These are phyloP conservation scores for Myochromella boudieri DNA, from an alignment of 768 basidiomycete genomes.

Conservation along the genomic window DNA sequence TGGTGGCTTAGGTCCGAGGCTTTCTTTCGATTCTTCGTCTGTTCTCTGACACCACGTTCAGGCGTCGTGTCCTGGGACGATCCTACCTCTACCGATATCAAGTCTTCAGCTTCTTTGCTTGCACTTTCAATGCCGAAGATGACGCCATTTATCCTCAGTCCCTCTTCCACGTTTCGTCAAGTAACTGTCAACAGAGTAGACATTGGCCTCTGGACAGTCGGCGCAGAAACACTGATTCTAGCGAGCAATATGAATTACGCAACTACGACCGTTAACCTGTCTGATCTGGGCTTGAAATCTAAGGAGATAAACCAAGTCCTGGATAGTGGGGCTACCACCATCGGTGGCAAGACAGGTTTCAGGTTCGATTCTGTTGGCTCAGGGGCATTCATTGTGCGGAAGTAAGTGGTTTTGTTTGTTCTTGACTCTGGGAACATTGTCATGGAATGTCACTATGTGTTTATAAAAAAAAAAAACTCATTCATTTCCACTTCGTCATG, in stretches of 20 bases:
- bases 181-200: conserved; percentile 43
- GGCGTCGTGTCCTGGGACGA: conserved; percentile 56
- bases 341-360: conserved; percentile 25
- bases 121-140: conserved; percentile 45
- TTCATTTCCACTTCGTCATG: neutral
- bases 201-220: conserved; percentile 49
- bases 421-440: conserved; percentile 5
- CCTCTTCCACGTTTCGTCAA: conserved; percentile 38
- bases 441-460: neutral
- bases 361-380: conserved; percentile 38
- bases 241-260: conserved; percentile 52
- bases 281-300: conserved; percentile 26
- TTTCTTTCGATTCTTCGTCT: neutral
- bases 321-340: conserved; percentile 32
- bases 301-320: conserved; percentile 28
- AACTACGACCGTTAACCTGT: conserved; percentile 29
- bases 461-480: neutral
- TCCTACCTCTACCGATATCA: conserved; percentile 53
- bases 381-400: conserved; percentile 36
- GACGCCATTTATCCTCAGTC: conserved; percentile 45
- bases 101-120: conserved; percentile 47
- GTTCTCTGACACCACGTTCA: conserved; percentile 11
- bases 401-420: conserved; percentile 13
- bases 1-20: conserved; percentile 58
- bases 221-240: conserved; percentile 41